Evolutionary conservation across 2,329 filamentous ascomycete species (phyloP).

Genomic region (Trichophyton rubrum): DNA sequence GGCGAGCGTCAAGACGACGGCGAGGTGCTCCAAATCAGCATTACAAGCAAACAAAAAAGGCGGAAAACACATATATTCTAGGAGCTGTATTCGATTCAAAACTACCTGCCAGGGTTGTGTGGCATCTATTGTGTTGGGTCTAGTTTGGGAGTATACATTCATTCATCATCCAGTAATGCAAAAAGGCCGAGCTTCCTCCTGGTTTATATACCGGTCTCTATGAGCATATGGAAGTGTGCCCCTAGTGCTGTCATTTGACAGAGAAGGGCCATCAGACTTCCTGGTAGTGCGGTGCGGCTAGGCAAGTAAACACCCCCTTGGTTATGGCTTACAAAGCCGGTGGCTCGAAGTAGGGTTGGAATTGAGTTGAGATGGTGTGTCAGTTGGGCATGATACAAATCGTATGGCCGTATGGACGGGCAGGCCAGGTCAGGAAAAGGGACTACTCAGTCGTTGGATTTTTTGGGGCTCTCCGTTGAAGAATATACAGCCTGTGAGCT

Average conservation of each 20-base stretch:
- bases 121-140: not conserved
- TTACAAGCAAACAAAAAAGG: not conserved
- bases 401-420: not conserved
- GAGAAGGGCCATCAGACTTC: not conserved
- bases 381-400: not conserved
- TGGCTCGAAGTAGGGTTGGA: not conserved
- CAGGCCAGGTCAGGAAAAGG: not conserved
- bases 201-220: no score
- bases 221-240: no score
- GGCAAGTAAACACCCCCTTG: not conserved
- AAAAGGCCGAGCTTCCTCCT: not conserved
- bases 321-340: not conserved
- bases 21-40: not conserved
- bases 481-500: not conserved
- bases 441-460: not conserved
- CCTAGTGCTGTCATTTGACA: no score
- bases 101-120: not conserved
- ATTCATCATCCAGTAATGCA: not conserved
- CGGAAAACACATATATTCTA: not conserved
- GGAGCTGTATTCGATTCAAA: not conserved
- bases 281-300: not conserved
- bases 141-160: not conserved
- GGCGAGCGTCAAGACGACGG: not conserved
- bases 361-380: not conserved
- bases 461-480: not conserved